Base-by-base conservation (phyloP, 164 flowering plant genomes). In the Pachysandra terminalis region DNA sequence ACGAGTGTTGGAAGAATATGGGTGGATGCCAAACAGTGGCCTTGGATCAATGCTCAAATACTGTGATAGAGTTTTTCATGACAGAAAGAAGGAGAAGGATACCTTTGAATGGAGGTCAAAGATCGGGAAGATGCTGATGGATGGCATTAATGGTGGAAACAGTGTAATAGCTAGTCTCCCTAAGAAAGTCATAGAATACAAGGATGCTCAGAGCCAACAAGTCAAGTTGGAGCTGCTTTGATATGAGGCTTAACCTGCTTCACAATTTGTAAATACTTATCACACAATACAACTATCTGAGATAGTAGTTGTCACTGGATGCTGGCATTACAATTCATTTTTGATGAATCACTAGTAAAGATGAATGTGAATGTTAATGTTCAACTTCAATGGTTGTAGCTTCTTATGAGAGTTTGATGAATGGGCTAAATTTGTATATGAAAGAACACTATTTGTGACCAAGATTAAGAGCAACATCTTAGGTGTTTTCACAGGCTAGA, bases 41-140 rank as follows among this genome's bases (percentile, higher is more conserved):
- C 69, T 91, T 51, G 97, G 87, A 41, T 77, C 97, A 17, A 91
- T 94, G 98, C 92, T 94, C 19, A 86, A 89, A 74, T 94, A 88
- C 74, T 73, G 87, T 13, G 97, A 87, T 72, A 81, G 98, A 65
- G 97, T 94, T 53, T 71, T 80, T 58, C 98, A 91, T 74, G 97
- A 94, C 81, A 67, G 83, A 70, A 83, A 81, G 72, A 83, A 65
- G 16, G 94, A 87, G 73, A 73, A 53, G 56, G 86, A 90, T 19
- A 75, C 55, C 70, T 79, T 85, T 0, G 98, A 94, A 66, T 94
- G 97, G 98, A 81, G 84, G 59, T 79, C 87, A 14, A 94, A 91
- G 69, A 94, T 94, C 51, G 90, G 85, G 61, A 87, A 82, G 75
- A 56, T 88, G 70, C 85, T 94, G 59, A 74, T 84, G 80, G 76